Base-by-base conservation (phyloP, 192 early-diverging fungal species). In the Coemansia sp. region DNA sequence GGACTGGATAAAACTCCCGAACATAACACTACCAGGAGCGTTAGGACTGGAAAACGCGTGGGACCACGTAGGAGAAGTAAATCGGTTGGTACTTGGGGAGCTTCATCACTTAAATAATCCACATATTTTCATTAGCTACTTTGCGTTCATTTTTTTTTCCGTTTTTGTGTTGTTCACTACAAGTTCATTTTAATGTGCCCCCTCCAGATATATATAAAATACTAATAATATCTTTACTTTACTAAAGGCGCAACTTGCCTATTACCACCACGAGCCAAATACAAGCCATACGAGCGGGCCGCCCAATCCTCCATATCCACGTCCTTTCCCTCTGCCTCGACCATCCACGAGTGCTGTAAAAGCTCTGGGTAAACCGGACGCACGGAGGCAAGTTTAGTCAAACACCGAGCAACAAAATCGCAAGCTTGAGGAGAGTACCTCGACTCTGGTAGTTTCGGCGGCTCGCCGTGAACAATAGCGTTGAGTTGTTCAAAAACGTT, bases 291-390 rank as follows among this genome's bases (percentile, higher is more conserved):
- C 9, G 93, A 91, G 32, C 81, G 72, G 2, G 63, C 55, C 2
- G 90, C 94, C 95, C 95, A 96, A 32, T 78, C 86, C 55, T 86
- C 89, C 92, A 94, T 94, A 72, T 96, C 94, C 2, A 96, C 93
- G 4, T 86, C 75, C 4, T 38, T 73, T 10, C 84, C 65, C 11
- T 90, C 82, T 58, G 89, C 90, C 34, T 86, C 85, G 36, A 73
- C 69, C 50, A 97, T 68, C 85, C 94, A 97, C 55, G 92, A 85
- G 72, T 94, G 92, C 36, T 88, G 86, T 63, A 96, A 70, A 41
- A 96, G 79, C 59, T 92, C 80, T 6, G 85, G 79, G 73, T 97
- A 97, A 29, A 85, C 89, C 6, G 93, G 94, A 3, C 95, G 87
- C 31, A 81, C 77, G 10, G 67, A 70, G 4, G 91, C 86, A 55